Evolutionary conservation across 1,284 basidiomycete genomes (phyloP).

Genomic region (Sporisorium graminicola): DNA sequence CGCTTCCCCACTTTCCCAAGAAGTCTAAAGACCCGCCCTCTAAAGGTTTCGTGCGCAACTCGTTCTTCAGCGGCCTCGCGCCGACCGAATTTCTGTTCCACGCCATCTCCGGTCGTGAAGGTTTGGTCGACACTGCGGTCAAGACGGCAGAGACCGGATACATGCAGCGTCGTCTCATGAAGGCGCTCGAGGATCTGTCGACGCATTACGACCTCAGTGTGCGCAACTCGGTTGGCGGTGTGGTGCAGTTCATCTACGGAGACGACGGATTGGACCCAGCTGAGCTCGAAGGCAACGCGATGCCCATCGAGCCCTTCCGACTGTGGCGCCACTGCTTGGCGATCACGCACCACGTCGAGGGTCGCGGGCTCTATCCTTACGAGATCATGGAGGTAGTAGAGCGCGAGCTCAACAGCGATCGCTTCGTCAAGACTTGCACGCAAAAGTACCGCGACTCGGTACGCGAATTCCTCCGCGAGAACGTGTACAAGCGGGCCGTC

Average conservation of each 20-base stretch:
- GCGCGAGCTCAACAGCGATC: slow-evolving; percentile 73
- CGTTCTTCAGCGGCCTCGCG: slow-evolving; percentile 93
- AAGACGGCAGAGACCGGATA: slow-evolving; percentile 99
- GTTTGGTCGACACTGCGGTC: slow-evolving; percentile 98
- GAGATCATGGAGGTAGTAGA: slow-evolving; percentile 85
- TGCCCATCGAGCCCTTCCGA: slow-evolving; percentile 79
- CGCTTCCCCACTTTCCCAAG: slow-evolving; percentile 97
- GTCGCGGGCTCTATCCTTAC: slow-evolving; percentile 82
- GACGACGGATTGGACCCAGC: slow-evolving; percentile 98
- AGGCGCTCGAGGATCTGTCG: slow-evolving; percentile 95
- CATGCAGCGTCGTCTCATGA: slow-evolving; percentile 99
- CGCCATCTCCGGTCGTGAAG: slow-evolving; percentile 98
- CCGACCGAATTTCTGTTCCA: slow-evolving; percentile 99
- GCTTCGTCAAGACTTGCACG: slow-evolving; percentile 76
- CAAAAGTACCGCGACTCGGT: slow-evolving; percentile 83
- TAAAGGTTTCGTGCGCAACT: slow-evolving; percentile 96
- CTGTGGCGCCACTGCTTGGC: slow-evolving; percentile 90
- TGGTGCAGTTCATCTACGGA: slow-evolving; percentile 98
- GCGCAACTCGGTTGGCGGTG: slow-evolving; percentile 90
- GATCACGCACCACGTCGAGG: slow-evolving; percentile 70
- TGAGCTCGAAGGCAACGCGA: slow-evolving; percentile 88
- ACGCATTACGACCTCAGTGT: slow-evolving; percentile 98
- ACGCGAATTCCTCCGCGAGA: slow-evolving; percentile 79
- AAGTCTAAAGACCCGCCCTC: slow-evolving; percentile 96
- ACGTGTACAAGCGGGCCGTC: slow-evolving; percentile 80